phyloP scores from a whole-genome alignment of 2,329 filamentous ascomycete species.

The Penicillium sp. region DNA sequence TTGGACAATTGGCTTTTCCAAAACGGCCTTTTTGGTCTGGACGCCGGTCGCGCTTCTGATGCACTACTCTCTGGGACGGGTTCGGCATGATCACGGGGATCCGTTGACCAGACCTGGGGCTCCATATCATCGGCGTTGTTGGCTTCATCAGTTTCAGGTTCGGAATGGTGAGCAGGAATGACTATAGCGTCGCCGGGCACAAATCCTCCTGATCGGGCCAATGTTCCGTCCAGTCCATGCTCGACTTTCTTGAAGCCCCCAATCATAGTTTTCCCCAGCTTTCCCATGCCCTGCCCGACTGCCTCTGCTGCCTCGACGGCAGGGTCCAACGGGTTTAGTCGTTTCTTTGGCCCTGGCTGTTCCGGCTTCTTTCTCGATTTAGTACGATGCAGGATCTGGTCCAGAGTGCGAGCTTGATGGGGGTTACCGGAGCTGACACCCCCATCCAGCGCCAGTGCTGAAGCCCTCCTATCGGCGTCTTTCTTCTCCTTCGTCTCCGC shows the following conservation, averaged over 20 bases:
- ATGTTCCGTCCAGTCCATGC: conserved; percentile 29
- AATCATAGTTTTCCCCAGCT: conserved; percentile 40
- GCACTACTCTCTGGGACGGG: too few species aligned
- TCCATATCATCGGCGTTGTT: too few species aligned
- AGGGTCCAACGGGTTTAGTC: conserved; percentile 41
- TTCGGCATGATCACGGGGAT: too few species aligned
- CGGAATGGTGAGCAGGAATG: too few species aligned
- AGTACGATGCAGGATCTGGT: too few species aligned
- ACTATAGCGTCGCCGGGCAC: too few species aligned
- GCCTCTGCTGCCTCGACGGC: conserved; percentile 46
- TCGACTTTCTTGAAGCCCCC: conserved; percentile 37
- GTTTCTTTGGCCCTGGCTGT: too few species aligned
- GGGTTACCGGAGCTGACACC: conserved; percentile 51
- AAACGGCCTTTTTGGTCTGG: too few species aligned
- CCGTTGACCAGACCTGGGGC: too few species aligned
- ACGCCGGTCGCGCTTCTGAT: too few species aligned
- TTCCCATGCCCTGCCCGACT: conserved; percentile 43
- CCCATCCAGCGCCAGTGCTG: conserved; percentile 39
- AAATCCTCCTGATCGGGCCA: conserved; percentile 31
- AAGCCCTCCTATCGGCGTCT: conserved; percentile 42
- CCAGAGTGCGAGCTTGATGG: conserved; percentile 49
- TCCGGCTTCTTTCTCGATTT: too few species aligned
- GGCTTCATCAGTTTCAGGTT: not conserved
- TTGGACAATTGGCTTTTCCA: too few species aligned
- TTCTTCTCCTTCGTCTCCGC: conserved; percentile 39